These are phyloP conservation scores for Parafenestella ontariensis DNA, from an alignment of 2,329 filamentous ascomycete genomes.

Conservation along the genomic window DNA sequence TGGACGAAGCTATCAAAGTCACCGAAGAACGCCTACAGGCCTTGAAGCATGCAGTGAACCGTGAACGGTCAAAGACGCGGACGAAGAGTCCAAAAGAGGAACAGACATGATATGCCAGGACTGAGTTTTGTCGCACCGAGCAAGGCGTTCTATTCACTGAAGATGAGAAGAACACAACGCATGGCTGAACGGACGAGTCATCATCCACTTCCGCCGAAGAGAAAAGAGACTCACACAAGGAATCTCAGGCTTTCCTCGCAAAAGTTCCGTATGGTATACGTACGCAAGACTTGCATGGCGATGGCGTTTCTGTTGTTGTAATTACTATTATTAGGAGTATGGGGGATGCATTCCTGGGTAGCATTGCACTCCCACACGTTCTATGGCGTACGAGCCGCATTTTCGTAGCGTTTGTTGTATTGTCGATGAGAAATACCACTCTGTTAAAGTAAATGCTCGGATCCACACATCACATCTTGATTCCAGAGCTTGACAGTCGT, in stretches of 20 bases:
- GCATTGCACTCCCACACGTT: not conserved
- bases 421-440: not conserved
- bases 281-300: slow-evolving; percentile 5
- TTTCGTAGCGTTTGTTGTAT: slow-evolving; percentile 2
- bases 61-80: slow-evolving; percentile 27
- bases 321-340: not conserved
- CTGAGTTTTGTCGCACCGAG: not conserved
- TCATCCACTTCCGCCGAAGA: too few relatives aligned
- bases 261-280: not conserved
- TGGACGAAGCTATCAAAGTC: slow-evolving; percentile 80
- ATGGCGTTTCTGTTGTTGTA: not conserved
- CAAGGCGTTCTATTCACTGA: too few relatives aligned
- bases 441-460: too few relatives aligned
- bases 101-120: slow-evolving; percentile 6
- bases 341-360: not conserved
- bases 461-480: too few relatives aligned
- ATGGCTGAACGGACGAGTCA: too few relatives aligned
- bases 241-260: not conserved
- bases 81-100: slow-evolving; percentile 32
- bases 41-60: slow-evolving; percentile 72
- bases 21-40: slow-evolving; percentile 84
- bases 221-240: not conserved
- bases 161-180: too few relatives aligned
- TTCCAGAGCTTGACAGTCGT: not conserved
- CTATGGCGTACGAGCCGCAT: not conserved